Base-by-base conservation (phyloP, 148 eudicot genomes). In the Silene conica region DNA sequence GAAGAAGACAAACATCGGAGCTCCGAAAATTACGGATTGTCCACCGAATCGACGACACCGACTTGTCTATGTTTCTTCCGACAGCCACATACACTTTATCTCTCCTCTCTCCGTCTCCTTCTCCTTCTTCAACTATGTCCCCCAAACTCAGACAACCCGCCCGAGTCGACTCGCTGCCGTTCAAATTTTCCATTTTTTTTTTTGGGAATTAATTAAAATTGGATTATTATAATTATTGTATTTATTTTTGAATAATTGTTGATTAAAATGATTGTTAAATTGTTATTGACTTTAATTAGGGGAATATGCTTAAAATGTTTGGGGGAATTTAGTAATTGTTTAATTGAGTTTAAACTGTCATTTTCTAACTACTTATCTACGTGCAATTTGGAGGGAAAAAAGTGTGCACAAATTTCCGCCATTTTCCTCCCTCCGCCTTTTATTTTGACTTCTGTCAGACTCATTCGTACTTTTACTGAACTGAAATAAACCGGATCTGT, bases 21-120 rank as follows among this genome's bases (percentile, higher is more conserved):
- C 21, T 71, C 4, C 59, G 78, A 48, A 90, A 92, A 34, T 10
- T 61, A 50, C 75, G 79, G 52, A 83, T 65, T 60, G 89, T 67
- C 97, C 96, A 92, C 14, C 70, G 80, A 28, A 92, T 85, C 87
- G 90, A 75, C 55, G 78, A 69, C 57, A 78, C 74, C 8, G 84
- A 74, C 74, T 87, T 92, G 6, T 78, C 85, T 23, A 69, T 81
- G 8, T 89, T 83, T 52, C 45, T 90, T 31, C 97, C 93, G 4
- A 92, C 96, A 0, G 93, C 96, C 45, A 92, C 97, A 73, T 83
- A 80, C 69, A 92, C 91, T 72, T 74, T 80, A 72, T 60, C 80
- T 19, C 80, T 80, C 46, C 73, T 79, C 69, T 63, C 74, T 21
- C 12, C 66, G 14, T 66, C 79, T 63, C 66, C 79, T 67, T 78